Base-by-base conservation (phyloP, 2,329 filamentous ascomycete species). In the Cryphonectria naterciae region DNA sequence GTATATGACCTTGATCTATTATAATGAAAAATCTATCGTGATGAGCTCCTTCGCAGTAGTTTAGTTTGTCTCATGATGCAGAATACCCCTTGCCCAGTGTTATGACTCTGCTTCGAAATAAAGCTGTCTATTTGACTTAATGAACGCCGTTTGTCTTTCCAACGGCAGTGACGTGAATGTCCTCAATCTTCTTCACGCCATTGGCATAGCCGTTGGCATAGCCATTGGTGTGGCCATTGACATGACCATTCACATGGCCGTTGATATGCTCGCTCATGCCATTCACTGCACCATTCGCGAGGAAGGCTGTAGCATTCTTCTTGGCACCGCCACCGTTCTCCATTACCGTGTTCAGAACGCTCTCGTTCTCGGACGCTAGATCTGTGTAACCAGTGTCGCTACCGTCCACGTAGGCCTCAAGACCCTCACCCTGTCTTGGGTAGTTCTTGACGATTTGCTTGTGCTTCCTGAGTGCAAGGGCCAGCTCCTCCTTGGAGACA, bases 391-490 rank as follows among this genome's bases (percentile, higher is more conserved):
- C 91, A 63, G 90, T 93, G 75, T 93, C 91, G 70, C 87, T 89
- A 1, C 87, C 82, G 76, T 93, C 91, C 10, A 93, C 91, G 71
- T 87, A 92, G 0, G 91, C 90, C 74, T 93, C 91, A 0, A 93
- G 72, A 37, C 91, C 91, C 60, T 85, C 88, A 32, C 91, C 91
- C 46, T 87, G 79, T 2, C 91, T 85, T 4, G 91, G 88, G 75
- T 88, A 92, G 28, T 83, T 80, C 77, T 88, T 87, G 83, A 89
- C 88, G 10, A 91, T 74, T 67, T 86, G 80, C 82, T 93, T 93
- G 82, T 93, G 91, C 77, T 83, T 82, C 63, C 82, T 81, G 19
- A 93, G 82, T 1, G 89, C 90, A 5, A 80, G 80, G 72, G 86
- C 85, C 83, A 93, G 87, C 74, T 93, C 90, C 19, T 89, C 83